Evolutionary conservation across 352 stramenopile genomes (phyloP), one percentile per base, ranked within the genome.

Genomic region (Vaucheria bursata): DNA sequence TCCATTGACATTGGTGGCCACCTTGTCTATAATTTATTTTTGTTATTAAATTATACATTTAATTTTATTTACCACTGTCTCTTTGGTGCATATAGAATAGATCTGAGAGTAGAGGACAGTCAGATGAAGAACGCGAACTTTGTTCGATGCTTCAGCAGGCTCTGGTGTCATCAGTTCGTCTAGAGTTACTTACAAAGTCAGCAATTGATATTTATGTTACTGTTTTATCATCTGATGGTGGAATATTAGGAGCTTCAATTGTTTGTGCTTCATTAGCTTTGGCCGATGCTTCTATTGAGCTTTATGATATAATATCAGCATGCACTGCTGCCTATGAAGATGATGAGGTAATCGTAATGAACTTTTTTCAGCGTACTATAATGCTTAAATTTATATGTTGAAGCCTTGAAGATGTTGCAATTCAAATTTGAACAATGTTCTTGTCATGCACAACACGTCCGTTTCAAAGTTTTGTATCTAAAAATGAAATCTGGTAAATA

Each of bases 231-330:
- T 87, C 89, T 34, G 89, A 95, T 71, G 91, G 91, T 49, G 87
- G 89, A 6, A 90, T 92, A 7, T 86, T 93, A 8, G 87, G 89
- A 8, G 88, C 90, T 1, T 88, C 89, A 18, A 90, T 94, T 71
- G 92, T 91, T 71, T 91, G 87, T 52, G 91, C 91, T 35, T 95
- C 90, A 29, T 84, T 96, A 34, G 91, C 91, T 31, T 85, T 96
- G 1, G 88, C 89, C 3, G 89, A 96, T 67, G 90, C 90, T 2
- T 90, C 89, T 0, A 89, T 96, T n/a, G 91, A 96, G 84, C 93
- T 96, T 86, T 93, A 91, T 70, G 91, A 95, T 81, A 85, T 95
- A 33, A 90, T 96, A 36, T 90, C 90, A 32, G 87, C 89, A 1
- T 85, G 89, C 6, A 89, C 80, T 71, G 91, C 88, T 33, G 88